Conservation (phyloP, 306 rosid genomes). For the Dalbergia oliveri region DNA sequence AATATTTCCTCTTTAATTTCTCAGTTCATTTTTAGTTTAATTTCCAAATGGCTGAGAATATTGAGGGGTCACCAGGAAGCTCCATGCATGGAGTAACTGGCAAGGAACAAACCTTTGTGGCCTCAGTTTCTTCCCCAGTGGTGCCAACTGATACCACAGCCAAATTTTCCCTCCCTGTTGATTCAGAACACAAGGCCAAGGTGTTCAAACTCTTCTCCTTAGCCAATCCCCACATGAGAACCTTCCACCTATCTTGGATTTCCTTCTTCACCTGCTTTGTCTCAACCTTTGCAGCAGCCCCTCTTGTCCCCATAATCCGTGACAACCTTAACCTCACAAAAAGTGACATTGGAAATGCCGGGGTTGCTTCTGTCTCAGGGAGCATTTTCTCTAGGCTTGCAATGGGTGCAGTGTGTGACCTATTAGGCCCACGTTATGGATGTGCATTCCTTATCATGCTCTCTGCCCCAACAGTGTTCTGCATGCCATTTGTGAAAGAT, state of each 20-base stretch:
- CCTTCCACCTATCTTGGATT: conserved; percentile 94
- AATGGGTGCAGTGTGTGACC: conserved; percentile 90
- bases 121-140: conserved; percentile 76
- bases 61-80: conserved; percentile 84
- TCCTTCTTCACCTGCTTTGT: conserved; percentile 89
- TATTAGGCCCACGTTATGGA: conserved; percentile 80
- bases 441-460: conserved; percentile 83
- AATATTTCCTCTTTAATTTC: background rate
- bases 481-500: conserved; percentile 74
- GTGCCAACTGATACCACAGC: conserved; percentile 79
- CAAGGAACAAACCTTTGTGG: conserved; percentile 66
- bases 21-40: no score
- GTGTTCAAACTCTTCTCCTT: conserved; percentile 78
- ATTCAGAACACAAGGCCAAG: conserved; percentile 81
- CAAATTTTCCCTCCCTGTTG: conserved; percentile 75
- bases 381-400: conserved; percentile 83
- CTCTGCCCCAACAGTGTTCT: conserved; percentile 74
- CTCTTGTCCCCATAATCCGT: conserved; percentile 67
- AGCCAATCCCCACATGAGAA: conserved; percentile 93
- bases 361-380: conserved; percentile 88
- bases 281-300: conserved; percentile 78
- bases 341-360: conserved; percentile 83
- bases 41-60: conserved; percentile 45
- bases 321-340: conserved; percentile 89
- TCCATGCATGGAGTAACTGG: conserved; percentile 99